phyloP scores from a whole-genome alignment of 2,329 filamentous ascomycete genomes.

The Verticillium albo-atrum region DNA sequence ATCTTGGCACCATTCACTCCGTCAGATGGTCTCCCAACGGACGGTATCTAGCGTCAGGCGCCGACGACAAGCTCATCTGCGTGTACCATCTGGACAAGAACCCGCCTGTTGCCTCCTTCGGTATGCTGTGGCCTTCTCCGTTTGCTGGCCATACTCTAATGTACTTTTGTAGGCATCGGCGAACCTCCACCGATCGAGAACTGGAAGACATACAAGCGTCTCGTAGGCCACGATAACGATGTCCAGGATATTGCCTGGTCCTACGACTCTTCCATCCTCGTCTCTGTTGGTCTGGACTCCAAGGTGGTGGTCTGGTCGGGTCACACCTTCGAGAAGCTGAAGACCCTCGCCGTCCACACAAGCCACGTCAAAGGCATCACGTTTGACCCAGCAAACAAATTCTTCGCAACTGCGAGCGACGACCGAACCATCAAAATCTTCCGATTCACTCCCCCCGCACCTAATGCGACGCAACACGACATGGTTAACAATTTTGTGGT shows the following conservation, averaged over 20 bases:
- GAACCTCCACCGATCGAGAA: constrained; percentile 94
- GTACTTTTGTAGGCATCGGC: constrained; percentile 57
- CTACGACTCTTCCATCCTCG: constrained; percentile 88
- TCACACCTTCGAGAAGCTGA: constrained; percentile 95
- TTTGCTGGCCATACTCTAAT: constrained; percentile 7
- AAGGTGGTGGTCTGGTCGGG: constrained; percentile 99
- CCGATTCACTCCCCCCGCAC: constrained; percentile 83
- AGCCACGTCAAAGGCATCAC: constrained; percentile 99
- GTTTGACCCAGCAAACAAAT: constrained; percentile 98
- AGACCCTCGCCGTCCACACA: constrained; percentile 87
- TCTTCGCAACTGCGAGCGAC: constrained; percentile 96
- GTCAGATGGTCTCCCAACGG: constrained; percentile 95
- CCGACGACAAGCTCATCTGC: constrained; percentile 98
- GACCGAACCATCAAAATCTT: constrained; percentile 97
- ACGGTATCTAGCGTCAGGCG: constrained; percentile 91
- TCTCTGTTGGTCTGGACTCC: constrained; percentile 93
- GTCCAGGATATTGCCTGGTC: constrained; percentile 98
- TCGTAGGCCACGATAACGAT: constrained; percentile 97
- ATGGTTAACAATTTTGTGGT: constrained; percentile 95
- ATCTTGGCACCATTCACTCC: constrained; percentile 94
- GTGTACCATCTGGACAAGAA: constrained; percentile 88
- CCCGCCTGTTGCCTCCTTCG: constrained; percentile 75
- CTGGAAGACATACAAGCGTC: constrained; percentile 89
- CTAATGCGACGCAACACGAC: constrained; percentile 90
- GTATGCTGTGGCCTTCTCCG: constrained; percentile 38